Evolutionary conservation across 176 grass and related monocot genomes (phyloP).

Genomic region (Oryza glaberrima): DNA sequence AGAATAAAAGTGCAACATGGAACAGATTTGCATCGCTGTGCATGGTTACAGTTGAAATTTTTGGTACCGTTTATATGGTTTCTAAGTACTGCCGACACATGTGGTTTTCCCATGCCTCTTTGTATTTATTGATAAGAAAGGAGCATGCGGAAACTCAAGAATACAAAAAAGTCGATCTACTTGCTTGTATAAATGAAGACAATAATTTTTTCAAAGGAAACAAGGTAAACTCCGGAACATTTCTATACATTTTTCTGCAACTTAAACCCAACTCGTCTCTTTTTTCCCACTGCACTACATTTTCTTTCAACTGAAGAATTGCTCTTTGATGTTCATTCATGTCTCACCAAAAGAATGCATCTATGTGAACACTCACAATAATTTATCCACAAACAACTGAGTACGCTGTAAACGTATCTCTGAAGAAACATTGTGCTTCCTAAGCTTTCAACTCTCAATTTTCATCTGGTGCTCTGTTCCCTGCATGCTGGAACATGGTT

Average conservation of each 20-base stretch:
- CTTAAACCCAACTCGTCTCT: slow-evolving; percentile 25
- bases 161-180: slow-evolving; percentile 42
- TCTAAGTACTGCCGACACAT: slow-evolving; percentile 25
- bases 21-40: slow-evolving; percentile 4
- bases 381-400: slow-evolving; percentile 15
- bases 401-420: slow-evolving; percentile 37
- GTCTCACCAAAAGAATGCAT: slow-evolving; percentile 37
- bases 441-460: slow-evolving; percentile 31
- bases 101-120: slow-evolving; percentile 30
- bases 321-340: slow-evolving; percentile 33
- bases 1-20: slow-evolving; percentile 16
- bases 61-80: slow-evolving; percentile 24
- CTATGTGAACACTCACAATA: slow-evolving; percentile 22
- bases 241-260: slow-evolving; percentile 44
- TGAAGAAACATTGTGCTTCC: slow-evolving; percentile 39
- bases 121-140: slow-evolving; percentile 43
- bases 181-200: slow-evolving; percentile 43
- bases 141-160: slow-evolving; percentile 23
- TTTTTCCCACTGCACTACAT: not conserved
- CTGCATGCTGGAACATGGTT: slow-evolving; percentile 22
- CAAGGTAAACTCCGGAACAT: slow-evolving; percentile 40
- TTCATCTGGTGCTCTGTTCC: slow-evolving; percentile 39
- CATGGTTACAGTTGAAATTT: slow-evolving; percentile 11
- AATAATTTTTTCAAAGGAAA: slow-evolving; percentile 37
- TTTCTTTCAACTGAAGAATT: slow-evolving; percentile 34